Evolutionary conservation across 1,139 yeast species (phyloP).

Genomic region (Pichia cactophila): DNA sequence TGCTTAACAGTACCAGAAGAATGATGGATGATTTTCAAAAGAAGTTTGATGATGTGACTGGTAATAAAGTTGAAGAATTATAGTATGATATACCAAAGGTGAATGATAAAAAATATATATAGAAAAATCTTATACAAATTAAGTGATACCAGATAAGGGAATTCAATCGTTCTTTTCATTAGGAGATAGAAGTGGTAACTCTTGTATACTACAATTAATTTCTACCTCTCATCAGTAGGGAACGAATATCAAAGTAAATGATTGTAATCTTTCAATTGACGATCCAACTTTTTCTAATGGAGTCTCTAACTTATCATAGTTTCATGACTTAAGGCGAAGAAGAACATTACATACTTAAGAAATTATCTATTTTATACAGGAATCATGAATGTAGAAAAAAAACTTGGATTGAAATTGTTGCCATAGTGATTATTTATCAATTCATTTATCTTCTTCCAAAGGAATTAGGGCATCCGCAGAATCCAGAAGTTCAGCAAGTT

Average conservation of each 20-base stretch:
- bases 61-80: conserved; percentile 2
- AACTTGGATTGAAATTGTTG: neutral
- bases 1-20: conserved; percentile 7
- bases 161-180: conserved; percentile 7
- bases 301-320: neutral
- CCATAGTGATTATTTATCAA: conserved; percentile 1
- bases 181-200: conserved; percentile 4
- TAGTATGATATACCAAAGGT: neutral
- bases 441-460: conserved; percentile 40
- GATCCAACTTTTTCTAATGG: conserved; percentile 11
- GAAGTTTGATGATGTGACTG: conserved; percentile 2
- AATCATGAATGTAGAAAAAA: neutral
- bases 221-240: conserved; percentile 13
- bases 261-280: neutral
- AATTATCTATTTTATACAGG: neutral
- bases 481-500: conserved; percentile 76
- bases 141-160: neutral
- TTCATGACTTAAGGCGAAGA: conserved; percentile 13
- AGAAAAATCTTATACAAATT: neutral
- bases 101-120: too few relatives aligned
- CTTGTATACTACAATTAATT: neutral
- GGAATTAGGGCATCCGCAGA: conserved; percentile 73
- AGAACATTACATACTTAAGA: conserved; percentile 1
- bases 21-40: conserved; percentile 12
- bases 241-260: conserved; percentile 5